Conservation (phyloP, 192 early-diverging fungal genomes). For the Umbelopsis ramanniana region DNA sequence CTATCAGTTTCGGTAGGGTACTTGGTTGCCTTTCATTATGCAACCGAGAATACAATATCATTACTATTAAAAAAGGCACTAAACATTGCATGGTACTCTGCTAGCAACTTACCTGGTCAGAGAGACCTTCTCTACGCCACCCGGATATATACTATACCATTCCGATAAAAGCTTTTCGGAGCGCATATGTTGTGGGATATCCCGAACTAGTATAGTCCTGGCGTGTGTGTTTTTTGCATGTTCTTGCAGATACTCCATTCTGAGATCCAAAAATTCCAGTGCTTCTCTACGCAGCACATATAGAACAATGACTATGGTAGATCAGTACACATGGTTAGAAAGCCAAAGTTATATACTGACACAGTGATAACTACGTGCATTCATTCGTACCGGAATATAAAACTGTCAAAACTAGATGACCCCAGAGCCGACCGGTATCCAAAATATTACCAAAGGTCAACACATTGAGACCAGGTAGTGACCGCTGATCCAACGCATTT, state of each 20-base stretch:
- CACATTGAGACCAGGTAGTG: constrained; percentile 49
- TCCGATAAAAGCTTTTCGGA: constrained; percentile 42
- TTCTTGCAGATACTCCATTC: constrained; percentile 59
- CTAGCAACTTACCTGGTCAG: constrained; percentile 45
- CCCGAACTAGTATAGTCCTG: constrained; percentile 65
- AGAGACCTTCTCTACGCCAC: constrained; percentile 60
- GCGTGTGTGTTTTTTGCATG: constrained; percentile 47
- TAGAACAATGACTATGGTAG: not conserved
- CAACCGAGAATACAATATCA: too few species aligned
- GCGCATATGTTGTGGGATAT: constrained; percentile 60
- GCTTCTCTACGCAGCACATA: constrained; percentile 48
- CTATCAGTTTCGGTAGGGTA: not conserved
- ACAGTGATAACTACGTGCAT: not conserved
- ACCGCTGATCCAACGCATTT: constrained; percentile 55
- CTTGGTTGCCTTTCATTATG: not conserved
- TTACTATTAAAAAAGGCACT: too few species aligned
- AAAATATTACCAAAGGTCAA: constrained; percentile 70
- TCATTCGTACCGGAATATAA: constrained; percentile 48
- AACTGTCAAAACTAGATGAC: constrained; percentile 59
- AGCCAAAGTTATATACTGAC: too few species aligned
- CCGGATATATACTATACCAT: constrained; percentile 60
- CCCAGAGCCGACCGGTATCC: constrained; percentile 61
- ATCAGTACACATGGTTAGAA: too few species aligned
- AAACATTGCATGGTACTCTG: too few species aligned
- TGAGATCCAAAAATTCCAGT: constrained; percentile 55